Conservation (phyloP, 805 yeast genomes). For the Starmerella davenportii region DNA sequence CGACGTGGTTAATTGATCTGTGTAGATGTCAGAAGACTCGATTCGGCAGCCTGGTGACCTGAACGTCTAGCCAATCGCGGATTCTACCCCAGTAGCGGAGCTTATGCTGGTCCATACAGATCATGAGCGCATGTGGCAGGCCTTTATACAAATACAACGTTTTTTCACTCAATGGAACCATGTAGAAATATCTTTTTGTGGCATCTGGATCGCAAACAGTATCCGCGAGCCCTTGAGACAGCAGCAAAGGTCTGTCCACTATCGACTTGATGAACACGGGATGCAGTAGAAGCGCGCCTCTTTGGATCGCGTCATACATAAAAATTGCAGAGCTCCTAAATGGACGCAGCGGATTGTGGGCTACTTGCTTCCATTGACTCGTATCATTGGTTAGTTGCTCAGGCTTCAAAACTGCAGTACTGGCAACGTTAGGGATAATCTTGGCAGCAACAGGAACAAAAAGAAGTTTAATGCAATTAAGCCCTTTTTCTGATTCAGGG, state of each 20-base stretch:
- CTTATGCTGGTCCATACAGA: slow-evolving; percentile 3
- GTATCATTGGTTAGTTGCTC: slow-evolving; percentile 18
- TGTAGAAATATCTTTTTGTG: slow-evolving; percentile 3
- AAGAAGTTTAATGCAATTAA: slow-evolving; percentile 14
- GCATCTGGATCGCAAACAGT: slow-evolving; percentile 6
- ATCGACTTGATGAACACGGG: slow-evolving; percentile 15
- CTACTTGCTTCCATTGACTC: slow-evolving; percentile 7
- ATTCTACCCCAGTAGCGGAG: slow-evolving; percentile 4
- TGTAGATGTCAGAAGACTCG: too few relatives aligned
- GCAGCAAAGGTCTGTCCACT: slow-evolving; percentile 20
- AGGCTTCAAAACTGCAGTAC: slow-evolving; percentile 13
- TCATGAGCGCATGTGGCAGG: slow-evolving; percentile 10
- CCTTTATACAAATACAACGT: slow-evolving; percentile 7
- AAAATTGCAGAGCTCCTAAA: slow-evolving; percentile 17
- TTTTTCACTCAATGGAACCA: slow-evolving; percentile 5
- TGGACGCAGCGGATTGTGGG: slow-evolving; percentile 17
- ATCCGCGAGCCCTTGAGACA: slow-evolving; percentile 26
- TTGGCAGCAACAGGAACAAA: slow-evolving; percentile 16
- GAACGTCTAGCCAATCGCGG: slow-evolving; percentile 11
- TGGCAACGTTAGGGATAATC: slow-evolving; percentile 17
- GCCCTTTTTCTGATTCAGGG: slow-evolving; percentile 8
- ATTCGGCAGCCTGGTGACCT: too few relatives aligned
- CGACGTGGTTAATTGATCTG: too few relatives aligned
- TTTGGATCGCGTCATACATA: slow-evolving; percentile 19
- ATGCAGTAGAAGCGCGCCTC: slow-evolving; percentile 19